phyloP scores from a whole-genome alignment of 2,329 filamentous ascomycete genomes.

The Epichloe uncinata region DNA sequence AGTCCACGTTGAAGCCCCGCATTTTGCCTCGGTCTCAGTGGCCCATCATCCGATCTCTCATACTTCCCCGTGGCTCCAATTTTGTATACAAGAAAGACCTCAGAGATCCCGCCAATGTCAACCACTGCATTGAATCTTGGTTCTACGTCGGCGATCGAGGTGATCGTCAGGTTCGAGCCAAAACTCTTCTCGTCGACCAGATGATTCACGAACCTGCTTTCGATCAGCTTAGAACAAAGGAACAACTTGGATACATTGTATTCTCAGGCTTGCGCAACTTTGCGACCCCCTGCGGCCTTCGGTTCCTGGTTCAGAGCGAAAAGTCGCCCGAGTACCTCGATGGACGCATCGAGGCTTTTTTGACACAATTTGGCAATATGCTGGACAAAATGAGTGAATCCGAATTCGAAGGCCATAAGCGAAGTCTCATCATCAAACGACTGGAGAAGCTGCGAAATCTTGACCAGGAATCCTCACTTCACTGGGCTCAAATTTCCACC shows the following conservation, averaged over 20 bases:
- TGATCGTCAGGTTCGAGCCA: constrained; percentile 59
- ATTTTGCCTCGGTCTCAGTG: constrained; percentile 65
- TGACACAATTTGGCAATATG: constrained; percentile 51
- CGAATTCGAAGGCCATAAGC: constrained; percentile 84
- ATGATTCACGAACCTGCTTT: constrained; percentile 89
- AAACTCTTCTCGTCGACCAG: constrained; percentile 70
- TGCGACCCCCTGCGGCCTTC: constrained; percentile 69
- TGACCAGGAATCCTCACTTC: constrained; percentile 65
- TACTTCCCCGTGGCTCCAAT: constrained; percentile 69
- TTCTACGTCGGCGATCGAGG: constrained; percentile 56
- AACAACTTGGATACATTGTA: constrained; percentile 94
- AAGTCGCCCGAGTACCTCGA: constrained; percentile 74
- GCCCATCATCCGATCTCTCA: constrained; percentile 62
- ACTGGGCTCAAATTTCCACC: constrained; percentile 74
- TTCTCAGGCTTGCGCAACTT: constrained; percentile 65
- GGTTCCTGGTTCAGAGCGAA: constrained; percentile 90
- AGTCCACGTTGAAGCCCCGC: constrained; percentile 62
- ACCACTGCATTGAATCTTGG: constrained; percentile 72
- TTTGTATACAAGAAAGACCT: constrained; percentile 70
- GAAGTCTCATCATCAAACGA: constrained; percentile 73
- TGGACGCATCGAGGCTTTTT: constrained; percentile 73
- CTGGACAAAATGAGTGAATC: constrained; percentile 64
- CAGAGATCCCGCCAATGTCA: constrained; percentile 79
- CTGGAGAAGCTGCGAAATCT: constrained; percentile 90
- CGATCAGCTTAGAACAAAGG: constrained; percentile 88